These are phyloP conservation scores for Medicago lupulina DNA, from an alignment of 306 rosid species.

Conservation along the genomic window DNA sequence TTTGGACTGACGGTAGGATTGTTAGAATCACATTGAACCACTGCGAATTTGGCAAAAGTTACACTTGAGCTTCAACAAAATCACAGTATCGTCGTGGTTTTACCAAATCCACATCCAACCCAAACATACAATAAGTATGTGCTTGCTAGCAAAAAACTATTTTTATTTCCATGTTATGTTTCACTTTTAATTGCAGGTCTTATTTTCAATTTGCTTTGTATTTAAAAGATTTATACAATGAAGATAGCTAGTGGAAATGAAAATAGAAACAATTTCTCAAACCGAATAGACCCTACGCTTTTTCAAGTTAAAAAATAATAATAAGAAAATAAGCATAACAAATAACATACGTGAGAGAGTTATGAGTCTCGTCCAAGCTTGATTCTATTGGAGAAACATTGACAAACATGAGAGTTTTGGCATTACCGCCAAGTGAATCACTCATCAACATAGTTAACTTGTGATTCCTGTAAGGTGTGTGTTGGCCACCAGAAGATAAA, in stretches of 20 bases:
- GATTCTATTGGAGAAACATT: constrained; percentile 90
- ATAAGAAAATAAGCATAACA: constrained; percentile 1
- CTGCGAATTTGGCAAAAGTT: too few species aligned
- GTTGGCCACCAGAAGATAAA: constrained; percentile 80
- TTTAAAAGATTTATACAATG: too few species aligned
- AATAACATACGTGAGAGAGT: constrained; percentile 82
- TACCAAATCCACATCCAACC: too few species aligned
- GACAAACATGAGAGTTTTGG: constrained; percentile 96
- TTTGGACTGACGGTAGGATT: too few species aligned
- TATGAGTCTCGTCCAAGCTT: constrained; percentile 89
- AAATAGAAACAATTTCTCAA: background rate
- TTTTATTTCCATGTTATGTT: too few species aligned
- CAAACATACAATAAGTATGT: too few species aligned
- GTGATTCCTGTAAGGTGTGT: constrained; percentile 93
- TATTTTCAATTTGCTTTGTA: too few species aligned
- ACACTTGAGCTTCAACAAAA: too few species aligned
- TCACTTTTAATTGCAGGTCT: too few species aligned
- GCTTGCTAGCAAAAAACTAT: too few species aligned
- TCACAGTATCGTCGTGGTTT: too few species aligned
- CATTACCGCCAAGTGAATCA: constrained; percentile 97
- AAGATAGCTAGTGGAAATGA: background rate
- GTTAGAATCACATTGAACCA: too few species aligned
- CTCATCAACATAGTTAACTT: constrained; percentile 97
- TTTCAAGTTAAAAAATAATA: constrained; percentile 13
- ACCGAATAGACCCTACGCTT: background rate